phyloP scores from a whole-genome alignment of 2,329 filamentous ascomycete genomes.

The Neofusicoccum umdonicola region DNA sequence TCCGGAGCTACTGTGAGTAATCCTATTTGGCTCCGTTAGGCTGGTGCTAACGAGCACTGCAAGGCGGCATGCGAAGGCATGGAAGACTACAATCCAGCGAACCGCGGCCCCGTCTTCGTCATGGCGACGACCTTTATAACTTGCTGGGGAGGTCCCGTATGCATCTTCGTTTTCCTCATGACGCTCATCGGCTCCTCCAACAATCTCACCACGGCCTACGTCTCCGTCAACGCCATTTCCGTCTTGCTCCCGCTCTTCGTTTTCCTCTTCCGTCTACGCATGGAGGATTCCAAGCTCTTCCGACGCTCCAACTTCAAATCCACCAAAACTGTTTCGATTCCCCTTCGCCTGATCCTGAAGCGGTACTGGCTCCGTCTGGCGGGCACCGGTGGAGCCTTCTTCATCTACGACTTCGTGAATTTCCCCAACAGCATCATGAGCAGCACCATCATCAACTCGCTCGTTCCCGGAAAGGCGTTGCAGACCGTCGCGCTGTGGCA shows the following conservation, averaged over 20 bases:
- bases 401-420: constrained; percentile 47
- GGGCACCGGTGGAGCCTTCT: constrained; percentile 50
- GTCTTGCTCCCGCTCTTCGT: constrained; percentile 49
- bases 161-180: constrained; percentile 37
- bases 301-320: constrained; percentile 22
- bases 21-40: neutral
- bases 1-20: neutral
- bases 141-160: constrained; percentile 3
- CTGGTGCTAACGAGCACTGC: constrained; percentile 54
- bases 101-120: constrained; percentile 1
- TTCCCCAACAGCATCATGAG: constrained; percentile 51
- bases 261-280: constrained; percentile 52
- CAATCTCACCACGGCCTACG: constrained; percentile 43
- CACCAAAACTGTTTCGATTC: constrained; percentile 50
- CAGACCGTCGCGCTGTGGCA: constrained; percentile 49
- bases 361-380: constrained; percentile 52
- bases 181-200: constrained; percentile 30
- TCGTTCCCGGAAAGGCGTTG: constrained; percentile 40
- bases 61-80: constrained; percentile 38
- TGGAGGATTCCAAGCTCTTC: constrained; percentile 49
- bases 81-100: constrained; percentile 49
- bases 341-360: constrained; percentile 44
- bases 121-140: constrained; percentile 1
- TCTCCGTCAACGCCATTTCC: constrained; percentile 43
- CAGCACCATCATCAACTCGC: constrained; percentile 43